phyloP scores from a whole-genome alignment of 2,329 filamentous ascomycete genomes.

The Cercospora brassicicola region DNA sequence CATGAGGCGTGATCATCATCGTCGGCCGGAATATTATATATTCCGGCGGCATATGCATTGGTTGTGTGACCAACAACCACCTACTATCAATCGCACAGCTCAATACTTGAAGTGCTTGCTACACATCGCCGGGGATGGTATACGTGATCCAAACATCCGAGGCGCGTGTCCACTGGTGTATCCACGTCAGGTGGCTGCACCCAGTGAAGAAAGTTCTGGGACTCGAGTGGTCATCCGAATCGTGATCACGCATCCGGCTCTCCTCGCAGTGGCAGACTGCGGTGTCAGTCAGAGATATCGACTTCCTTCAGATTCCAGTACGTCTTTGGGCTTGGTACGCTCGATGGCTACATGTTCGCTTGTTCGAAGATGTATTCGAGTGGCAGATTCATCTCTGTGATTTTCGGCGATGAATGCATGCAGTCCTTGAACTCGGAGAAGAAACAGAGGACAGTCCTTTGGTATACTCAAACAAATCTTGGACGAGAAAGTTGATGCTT shows the following conservation, averaged over 20 bases:
- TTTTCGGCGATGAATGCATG: background rate
- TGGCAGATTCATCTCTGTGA: background rate
- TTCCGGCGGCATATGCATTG: background rate
- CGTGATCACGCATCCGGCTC: too few species aligned
- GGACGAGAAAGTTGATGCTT: background rate
- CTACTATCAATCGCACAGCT: background rate
- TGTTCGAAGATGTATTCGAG: background rate
- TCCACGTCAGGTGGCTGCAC: too few species aligned
- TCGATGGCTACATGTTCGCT: background rate
- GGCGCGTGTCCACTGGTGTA: too few species aligned
- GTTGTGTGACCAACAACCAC: background rate
- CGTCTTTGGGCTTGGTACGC: background rate
- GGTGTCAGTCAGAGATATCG: too few species aligned
- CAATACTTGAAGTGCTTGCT: background rate
- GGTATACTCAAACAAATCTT: background rate
- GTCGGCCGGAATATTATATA: background rate
- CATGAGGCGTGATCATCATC: background rate
- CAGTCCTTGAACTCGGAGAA: too few species aligned
- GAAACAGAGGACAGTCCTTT: too few species aligned
- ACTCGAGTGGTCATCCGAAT: too few species aligned
- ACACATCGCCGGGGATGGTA: background rate
- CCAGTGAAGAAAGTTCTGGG: too few species aligned
- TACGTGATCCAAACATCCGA: too few species aligned
- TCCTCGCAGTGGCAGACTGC: too few species aligned
- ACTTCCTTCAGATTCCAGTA: too few species aligned